A percentile compares a stretch with the other conserved stretches of the same genome.
These are phyloP conservation scores for Mycosphaerella sp. DNA, from an alignment of 2,329 filamentous ascomycete species.

Conservation along the genomic window DNA sequence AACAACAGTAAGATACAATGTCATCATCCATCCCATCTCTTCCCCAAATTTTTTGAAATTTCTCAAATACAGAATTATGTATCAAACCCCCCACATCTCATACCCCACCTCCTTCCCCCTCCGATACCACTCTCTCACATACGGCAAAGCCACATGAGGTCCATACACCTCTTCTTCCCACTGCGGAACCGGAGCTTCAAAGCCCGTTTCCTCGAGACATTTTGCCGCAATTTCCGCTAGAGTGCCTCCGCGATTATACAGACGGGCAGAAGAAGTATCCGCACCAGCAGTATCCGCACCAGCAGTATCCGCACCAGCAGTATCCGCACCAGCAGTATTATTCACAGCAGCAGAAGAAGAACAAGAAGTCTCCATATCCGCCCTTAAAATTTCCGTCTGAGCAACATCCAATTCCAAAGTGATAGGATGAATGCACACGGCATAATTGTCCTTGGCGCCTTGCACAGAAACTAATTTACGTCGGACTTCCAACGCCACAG, in stretches of 20 bases:
- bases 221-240: slow-evolving; percentile 22
- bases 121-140: slow-evolving; percentile 26
- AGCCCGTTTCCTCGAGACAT: slow-evolving; percentile 24
- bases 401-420: slow-evolving; percentile 21
- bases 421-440: slow-evolving; percentile 20
- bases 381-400: slow-evolving; percentile 20
- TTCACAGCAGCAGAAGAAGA: too few relatives aligned
- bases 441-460: slow-evolving; percentile 22
- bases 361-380: slow-evolving; percentile 17
- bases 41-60: too few relatives aligned
- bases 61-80: too few relatives aligned
- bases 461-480: slow-evolving; percentile 22
- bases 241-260: slow-evolving; percentile 24
- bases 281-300: slow-evolving; percentile 17
- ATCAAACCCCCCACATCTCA: slow-evolving; percentile 21
- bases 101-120: slow-evolving; percentile 20
- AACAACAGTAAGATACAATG: too few relatives aligned
- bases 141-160: slow-evolving; percentile 24
- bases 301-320: slow-evolving; percentile 20
- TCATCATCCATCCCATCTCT: neutral
- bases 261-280: slow-evolving; percentile 12
- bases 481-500: slow-evolving; percentile 24
- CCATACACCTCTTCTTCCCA: slow-evolving; percentile 27
- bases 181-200: slow-evolving; percentile 22
- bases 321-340: slow-evolving; percentile 15